These are phyloP conservation scores for Euphrasia arctica DNA, from an alignment of 305 asterid genomes.

Conservation along the genomic window DNA sequence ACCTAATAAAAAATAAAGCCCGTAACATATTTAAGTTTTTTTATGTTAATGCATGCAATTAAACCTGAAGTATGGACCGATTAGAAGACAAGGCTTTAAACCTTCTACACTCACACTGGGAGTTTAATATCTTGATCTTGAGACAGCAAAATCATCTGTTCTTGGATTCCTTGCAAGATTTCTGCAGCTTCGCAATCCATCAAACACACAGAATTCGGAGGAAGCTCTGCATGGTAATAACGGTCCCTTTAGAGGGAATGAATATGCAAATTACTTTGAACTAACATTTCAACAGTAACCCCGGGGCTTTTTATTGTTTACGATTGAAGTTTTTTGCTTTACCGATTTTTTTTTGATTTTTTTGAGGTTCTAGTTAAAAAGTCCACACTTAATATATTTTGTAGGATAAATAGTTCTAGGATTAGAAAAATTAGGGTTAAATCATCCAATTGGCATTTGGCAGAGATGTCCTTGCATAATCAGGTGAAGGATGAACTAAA, in stretches of 20 bases:
- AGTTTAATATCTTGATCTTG: constrained; percentile 81
- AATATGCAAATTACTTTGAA: constrained; percentile 14
- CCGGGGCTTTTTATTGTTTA: not conserved
- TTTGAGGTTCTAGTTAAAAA: too few relatives aligned
- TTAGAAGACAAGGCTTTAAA: constrained; percentile 22
- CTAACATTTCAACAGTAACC: constrained; percentile 9
- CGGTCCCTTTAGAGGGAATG: constrained; percentile 21
- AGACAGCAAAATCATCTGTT: constrained; percentile 70
- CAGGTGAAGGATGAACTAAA: too few relatives aligned
- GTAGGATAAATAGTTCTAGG: too few relatives aligned
- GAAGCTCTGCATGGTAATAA: constrained; percentile 52
- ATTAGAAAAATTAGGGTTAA: too few relatives aligned
- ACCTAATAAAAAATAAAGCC: constrained; percentile 38
- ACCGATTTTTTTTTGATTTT: not conserved
- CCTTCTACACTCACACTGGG: constrained; percentile 59
- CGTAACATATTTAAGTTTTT: constrained; percentile 3
- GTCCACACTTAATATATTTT: too few relatives aligned
- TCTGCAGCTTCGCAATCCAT: constrained; percentile 95
- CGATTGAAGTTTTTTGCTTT: not conserved
- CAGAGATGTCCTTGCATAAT: too few relatives aligned
- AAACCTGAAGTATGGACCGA: constrained; percentile 7
- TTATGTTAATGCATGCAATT: constrained; percentile 13
- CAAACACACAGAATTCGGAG: constrained; percentile 58
- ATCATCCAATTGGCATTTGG: too few relatives aligned
- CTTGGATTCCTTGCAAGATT: constrained; percentile 72